These are phyloP conservation scores for Leishmania arabica DNA, from an alignment of 208 protist genomes.

Conservation along the genomic window DNA sequence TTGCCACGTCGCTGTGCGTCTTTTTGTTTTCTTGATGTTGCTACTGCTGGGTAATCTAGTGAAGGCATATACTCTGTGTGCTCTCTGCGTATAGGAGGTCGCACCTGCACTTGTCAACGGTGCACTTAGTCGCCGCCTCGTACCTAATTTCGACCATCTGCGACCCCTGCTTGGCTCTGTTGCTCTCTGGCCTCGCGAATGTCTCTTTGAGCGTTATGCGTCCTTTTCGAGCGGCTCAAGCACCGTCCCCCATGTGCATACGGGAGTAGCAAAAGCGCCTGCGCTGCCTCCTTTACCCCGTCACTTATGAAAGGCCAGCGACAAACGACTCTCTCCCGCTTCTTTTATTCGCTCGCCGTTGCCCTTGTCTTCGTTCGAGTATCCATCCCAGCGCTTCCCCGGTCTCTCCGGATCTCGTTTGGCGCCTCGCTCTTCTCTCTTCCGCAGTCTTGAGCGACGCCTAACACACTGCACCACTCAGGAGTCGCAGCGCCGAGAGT, in stretches of 20 bases:
- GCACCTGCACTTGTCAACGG: neutral
- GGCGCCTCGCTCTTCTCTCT: neutral
- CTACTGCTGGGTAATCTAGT: neutral
- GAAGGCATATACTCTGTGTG: no score
- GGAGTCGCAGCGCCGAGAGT: neutral
- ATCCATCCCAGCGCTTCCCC: neutral
- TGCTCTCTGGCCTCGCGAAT: neutral
- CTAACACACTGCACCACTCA: no score
- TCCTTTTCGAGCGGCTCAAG: neutral
- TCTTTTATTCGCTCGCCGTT: neutral
- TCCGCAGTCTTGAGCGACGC: no score
- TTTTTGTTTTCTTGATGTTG: neutral
- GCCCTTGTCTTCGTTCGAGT: neutral
- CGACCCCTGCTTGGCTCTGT: neutral
- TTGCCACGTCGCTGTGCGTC: neutral
- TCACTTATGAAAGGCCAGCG: neutral
- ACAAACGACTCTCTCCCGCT: neutral
- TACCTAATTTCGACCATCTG: neutral
- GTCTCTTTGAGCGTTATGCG: neutral
- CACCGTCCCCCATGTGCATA: neutral
- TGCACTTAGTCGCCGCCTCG: neutral
- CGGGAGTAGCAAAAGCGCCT: neutral
- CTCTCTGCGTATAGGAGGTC: neutral
- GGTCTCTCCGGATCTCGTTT: neutral
- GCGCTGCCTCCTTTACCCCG: neutral